Evolutionary conservation across 2,329 filamentous ascomycete species (phyloP), one percentile per base, ranked within the genome.

Genomic region (Monosporascus sp.): DNA sequence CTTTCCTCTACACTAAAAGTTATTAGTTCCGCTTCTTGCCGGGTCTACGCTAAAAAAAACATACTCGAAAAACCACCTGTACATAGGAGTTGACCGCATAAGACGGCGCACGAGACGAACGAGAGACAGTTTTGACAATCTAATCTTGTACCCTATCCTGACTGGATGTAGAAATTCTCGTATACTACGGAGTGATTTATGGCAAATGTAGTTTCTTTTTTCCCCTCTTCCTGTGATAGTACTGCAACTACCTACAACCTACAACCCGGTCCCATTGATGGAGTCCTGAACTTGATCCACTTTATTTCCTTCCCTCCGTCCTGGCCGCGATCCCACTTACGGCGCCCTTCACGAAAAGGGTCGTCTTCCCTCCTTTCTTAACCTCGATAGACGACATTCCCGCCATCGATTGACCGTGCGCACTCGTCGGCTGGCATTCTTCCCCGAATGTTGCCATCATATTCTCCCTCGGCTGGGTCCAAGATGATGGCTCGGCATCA

Each of bases 401-500:
- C n/a, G 24, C 11, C 6, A 45, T 38, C 48, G 37, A 52, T 55
- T 52, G 52, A 49, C 53, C 56, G 51, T 50, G 25, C 49, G 38
- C 38, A 18, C 2, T 41, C 38, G 7, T 46, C 54, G 48, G 47
- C 53, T 42, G 37, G 36, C 38, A 36, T 51, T 52, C 55, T 51
- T 60, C 17, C 38, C 17, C 71, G 70, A 68, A 84, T 85, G 82
- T 74, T 85, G 66, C 83, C 83, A 60, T 79, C 80, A 65, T 80
- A 84, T 76, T 70, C 76, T 59, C 76, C 75, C 53, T 72, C 63
- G 52, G 55, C 75, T 62, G 72, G 74, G 68, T 74, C 73, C 69
- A 85, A 84, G 76, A 88, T 87, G 84, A 91, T 94, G 84, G 89
- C 93, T 70, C 84, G 90, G 77, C 90, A 96, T 79, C 81, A 88